Conservation (phyloP, 2,329 filamentous ascomycete species). For the Juglanconis sp. region DNA sequence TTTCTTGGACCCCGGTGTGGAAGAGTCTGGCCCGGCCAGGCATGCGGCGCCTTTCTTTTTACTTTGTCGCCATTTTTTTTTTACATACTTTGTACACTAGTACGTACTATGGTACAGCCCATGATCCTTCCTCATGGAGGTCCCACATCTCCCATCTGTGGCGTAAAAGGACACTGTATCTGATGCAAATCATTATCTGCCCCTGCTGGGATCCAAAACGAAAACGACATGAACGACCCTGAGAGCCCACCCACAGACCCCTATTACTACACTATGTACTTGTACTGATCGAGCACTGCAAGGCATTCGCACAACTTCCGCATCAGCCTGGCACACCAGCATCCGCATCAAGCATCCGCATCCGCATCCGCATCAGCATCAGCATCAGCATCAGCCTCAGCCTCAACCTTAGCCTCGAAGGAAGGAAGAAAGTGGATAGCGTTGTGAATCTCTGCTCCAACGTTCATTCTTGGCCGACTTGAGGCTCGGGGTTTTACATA, state of each 20-base stretch:
- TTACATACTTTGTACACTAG: no score
- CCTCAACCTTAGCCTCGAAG: background rate
- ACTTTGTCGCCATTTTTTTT: no score
- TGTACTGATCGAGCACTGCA: background rate
- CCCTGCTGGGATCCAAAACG: background rate
- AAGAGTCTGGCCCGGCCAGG: no score
- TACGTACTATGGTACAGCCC: no score
- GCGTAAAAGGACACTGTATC: background rate
- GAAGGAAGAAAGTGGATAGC: background rate
- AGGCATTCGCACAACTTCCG: no score
- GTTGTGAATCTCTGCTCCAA: background rate
- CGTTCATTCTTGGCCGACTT: background rate
- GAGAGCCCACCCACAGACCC: background rate
- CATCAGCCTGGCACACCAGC: no score
- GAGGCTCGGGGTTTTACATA: no score
- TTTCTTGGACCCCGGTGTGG: no score
- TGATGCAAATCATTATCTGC: conserved; percentile 6
- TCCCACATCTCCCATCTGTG: background rate
- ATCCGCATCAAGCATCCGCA: background rate
- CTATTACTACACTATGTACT: background rate
- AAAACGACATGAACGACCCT: background rate
- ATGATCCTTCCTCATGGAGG: background rate
- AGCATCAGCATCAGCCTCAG: conserved; percentile 1
- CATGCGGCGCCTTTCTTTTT: no score
- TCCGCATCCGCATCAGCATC: background rate